Percentiles rank a stretch among this genome's conserved stretches.
phyloP scores from a whole-genome alignment of 352 stramenopile genomes.

The Globisporangium iwayamae region DNA sequence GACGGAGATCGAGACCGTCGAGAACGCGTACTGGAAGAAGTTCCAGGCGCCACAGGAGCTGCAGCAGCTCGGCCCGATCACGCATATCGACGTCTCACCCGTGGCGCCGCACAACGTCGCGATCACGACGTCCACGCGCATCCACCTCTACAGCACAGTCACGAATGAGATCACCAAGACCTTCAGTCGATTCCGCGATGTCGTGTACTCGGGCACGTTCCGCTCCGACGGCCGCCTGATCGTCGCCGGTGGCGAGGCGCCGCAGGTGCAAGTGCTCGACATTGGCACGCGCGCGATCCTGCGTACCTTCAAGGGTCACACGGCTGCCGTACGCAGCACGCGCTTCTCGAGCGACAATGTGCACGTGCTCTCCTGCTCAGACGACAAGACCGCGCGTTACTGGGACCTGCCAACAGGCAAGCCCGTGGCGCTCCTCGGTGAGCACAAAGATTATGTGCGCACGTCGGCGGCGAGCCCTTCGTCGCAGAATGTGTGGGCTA shows the following conservation, averaged over 20 bases:
- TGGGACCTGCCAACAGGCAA: conserved; percentile 88
- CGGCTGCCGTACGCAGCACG: conserved; percentile 65
- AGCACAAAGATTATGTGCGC: conserved; percentile 90
- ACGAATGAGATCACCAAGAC: conserved; percentile 86
- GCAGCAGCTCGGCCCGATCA: conserved; percentile 80
- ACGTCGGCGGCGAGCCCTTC: conserved; percentile 63
- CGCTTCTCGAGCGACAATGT: conserved; percentile 81
- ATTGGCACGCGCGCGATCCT: conserved; percentile 80
- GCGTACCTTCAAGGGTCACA: conserved; percentile 86
- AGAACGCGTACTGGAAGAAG: conserved; percentile 89
- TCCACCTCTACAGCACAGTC: conserved; percentile 81
- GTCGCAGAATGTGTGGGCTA: conserved; percentile 81
- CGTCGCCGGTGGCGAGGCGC: conserved; percentile 73
- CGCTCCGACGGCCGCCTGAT: conserved; percentile 86
- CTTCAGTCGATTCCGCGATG: conserved; percentile 86
- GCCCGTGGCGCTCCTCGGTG: conserved; percentile 63
- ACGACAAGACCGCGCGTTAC: conserved; percentile 88
- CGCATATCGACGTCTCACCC: conserved; percentile 82
- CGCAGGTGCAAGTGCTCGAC: conserved; percentile 84
- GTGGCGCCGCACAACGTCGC: conserved; percentile 76
- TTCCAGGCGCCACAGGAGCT: conserved; percentile 81
- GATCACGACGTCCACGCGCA: conserved; percentile 84
- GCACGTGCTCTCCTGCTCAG: conserved; percentile 86
- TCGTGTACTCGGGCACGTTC: conserved; percentile 85
- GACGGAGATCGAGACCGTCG: conserved; percentile 70